A percentile compares a stretch with the other conserved stretches of the same genome.
Conservation (phyloP, 352 stramenopile species). For the Pythium dissotocum region DNA sequence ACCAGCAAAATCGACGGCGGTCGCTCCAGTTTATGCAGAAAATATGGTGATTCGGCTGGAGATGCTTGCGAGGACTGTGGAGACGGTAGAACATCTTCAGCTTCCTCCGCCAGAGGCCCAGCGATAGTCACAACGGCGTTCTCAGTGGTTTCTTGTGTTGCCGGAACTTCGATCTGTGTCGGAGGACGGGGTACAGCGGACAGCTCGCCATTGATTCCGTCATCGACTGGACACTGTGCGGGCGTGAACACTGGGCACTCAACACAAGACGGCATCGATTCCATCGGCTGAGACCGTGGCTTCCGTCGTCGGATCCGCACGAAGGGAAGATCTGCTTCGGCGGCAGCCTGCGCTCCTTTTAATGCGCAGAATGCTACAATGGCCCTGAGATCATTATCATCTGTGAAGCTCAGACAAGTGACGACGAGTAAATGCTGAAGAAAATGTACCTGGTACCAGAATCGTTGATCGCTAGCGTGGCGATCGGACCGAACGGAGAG, state of each 20-base stretch:
- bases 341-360: slow-evolving; percentile 27
- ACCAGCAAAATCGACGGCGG: slow-evolving; percentile 29
- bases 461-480: slow-evolving; percentile 22
- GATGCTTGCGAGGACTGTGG: background rate
- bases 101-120: background rate
- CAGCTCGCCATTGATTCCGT: background rate
- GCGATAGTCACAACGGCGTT: background rate
- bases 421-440: background rate
- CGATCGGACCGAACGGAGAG: slow-evolving; percentile 10
- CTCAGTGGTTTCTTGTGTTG: background rate
- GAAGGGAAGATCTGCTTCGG: slow-evolving; percentile 19
- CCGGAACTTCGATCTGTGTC: background rate
- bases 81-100: background rate
- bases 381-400: slow-evolving; percentile 16
- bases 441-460: slow-evolving; percentile 16
- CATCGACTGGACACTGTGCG: background rate
- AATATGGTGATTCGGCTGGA: slow-evolving; percentile 13
- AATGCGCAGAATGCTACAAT: slow-evolving; percentile 35
- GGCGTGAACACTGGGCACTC: background rate
- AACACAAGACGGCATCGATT: background rate
- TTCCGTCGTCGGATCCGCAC: slow-evolving; percentile 34
- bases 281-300: slow-evolving; percentile 15
- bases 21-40: slow-evolving; percentile 30
- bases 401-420: background rate
- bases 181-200: background rate